Evolutionary conservation across 73 alveolate species (phyloP).

Genomic region (Stentor coeruleus): DNA sequence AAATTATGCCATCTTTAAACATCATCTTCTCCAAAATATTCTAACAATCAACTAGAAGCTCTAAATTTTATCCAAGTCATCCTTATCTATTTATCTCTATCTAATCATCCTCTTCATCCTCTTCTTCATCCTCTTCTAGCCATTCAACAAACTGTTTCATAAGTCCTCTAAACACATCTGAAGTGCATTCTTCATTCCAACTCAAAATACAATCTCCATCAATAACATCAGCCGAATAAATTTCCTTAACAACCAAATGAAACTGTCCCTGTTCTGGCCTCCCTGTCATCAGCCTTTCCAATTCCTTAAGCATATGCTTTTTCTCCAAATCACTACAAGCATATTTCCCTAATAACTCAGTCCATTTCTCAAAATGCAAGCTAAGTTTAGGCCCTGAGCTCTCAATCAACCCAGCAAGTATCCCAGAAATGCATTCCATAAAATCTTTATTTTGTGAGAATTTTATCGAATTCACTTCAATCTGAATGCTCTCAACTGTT

Average conservation of each 20-base stretch:
- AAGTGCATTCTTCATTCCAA: not conserved
- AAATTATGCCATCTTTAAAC: too few species aligned
- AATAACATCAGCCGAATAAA: conserved; percentile 4
- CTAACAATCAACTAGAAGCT: too few species aligned
- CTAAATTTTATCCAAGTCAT: too few species aligned
- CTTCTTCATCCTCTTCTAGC: conserved; percentile 10
- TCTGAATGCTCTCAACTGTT: not conserved
- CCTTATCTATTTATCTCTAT: too few species aligned
- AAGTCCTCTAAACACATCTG: not conserved
- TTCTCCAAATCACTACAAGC: not conserved
- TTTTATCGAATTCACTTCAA: not conserved
- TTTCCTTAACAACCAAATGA: conserved; percentile 4
- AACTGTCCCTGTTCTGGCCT: not conserved
- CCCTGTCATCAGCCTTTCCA: not conserved
- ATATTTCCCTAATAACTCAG: not conserved
- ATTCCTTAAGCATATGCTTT: not conserved
- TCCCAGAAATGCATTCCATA: not conserved
- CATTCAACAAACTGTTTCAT: conserved; percentile 12
- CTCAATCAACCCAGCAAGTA: not conserved
- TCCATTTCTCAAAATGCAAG: not conserved
- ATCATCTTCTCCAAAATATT: too few species aligned
- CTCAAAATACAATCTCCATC: not conserved
- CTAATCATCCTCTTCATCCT: not conserved
- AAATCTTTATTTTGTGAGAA: conserved; percentile 1
- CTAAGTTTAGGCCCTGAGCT: not conserved